Base-by-base conservation (phyloP, 208 protist genomes). In the Angomonas ambiguus region DNA sequence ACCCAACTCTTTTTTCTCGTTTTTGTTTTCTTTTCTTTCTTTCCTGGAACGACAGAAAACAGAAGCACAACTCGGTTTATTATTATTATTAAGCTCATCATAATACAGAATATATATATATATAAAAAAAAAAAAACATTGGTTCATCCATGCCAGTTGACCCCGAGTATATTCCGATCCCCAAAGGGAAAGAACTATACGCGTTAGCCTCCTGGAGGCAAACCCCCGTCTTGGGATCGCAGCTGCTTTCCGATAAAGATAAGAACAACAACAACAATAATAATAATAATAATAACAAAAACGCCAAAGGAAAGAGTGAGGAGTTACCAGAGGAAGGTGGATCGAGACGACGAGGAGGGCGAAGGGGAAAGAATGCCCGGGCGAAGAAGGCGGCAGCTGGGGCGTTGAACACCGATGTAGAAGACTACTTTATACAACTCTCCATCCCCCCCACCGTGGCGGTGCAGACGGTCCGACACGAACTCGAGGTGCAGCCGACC, bases 401-500 rank as follows among this genome's bases (percentile, higher is more conserved):
- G n/a, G n/a, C n/a, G n/a, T n/a, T n/a, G n/a, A n/a, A n/a, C n/a
- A n/a, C n/a, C 16, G 38, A 45, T 8, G 38, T 45, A 45, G 38
- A 45, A 45, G 38, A 45, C 38, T 45, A 45, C 38, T 45, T 45
- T 45, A 16, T 45, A 16, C 38, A 45, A n/a, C 38, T 45, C 38
- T n/a, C 16, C 16, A 45, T 45, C 16, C 38, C 38, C 16, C 38
- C 38, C 38, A 45, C 11, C 38, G 16, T 79, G 25, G 28, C 72
- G 0, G 72, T 76, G 51, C 67, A 80, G 35, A 79, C 63, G n/a
- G 51, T 92, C 4, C 62, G 72, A 38, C 77, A 79, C 53, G 82
- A 92, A 65, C 48, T 90, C 67, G 64, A 79, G 49, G 63, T 68
- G 18, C 72, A 82, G 64, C 30, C 68, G 1, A 80, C 77, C 1